Conservation (phyloP, 176 grass and related monocot genomes). For the Zizania latifolia region DNA sequence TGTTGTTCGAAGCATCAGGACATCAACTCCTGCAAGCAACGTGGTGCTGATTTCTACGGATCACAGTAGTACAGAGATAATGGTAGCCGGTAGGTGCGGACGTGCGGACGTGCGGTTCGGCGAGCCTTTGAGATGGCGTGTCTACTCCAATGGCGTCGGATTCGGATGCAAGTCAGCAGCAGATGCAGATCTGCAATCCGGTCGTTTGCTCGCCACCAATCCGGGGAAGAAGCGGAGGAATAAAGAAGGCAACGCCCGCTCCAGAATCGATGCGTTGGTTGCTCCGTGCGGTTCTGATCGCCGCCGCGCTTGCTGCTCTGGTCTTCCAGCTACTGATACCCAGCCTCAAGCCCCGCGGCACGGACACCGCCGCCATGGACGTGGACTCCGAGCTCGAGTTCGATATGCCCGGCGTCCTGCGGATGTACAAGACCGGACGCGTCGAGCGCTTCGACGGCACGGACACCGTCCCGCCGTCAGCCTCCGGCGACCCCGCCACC, state of each 20-base stretch:
- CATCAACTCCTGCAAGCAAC: too few relatives aligned
- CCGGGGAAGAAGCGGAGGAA: too few relatives aligned
- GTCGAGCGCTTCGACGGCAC: conserved; percentile 63
- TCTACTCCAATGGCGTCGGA: not conserved
- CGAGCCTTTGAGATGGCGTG: not conserved
- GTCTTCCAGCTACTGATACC: conserved; percentile 13
- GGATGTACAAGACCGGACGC: conserved; percentile 63
- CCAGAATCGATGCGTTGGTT: not conserved
- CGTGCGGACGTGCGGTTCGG: too few relatives aligned
- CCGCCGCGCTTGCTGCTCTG: conserved; percentile 21
- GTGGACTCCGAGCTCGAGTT: conserved; percentile 43
- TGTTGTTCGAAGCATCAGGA: too few relatives aligned
- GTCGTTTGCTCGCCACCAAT: not conserved
- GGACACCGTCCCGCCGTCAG: conserved; percentile 42
- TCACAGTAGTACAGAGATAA: too few relatives aligned
- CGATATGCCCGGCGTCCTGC: conserved; percentile 34
- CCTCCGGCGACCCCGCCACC: conserved; percentile 39
- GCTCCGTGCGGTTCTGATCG: conserved; percentile 19
- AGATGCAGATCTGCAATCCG: not conserved
- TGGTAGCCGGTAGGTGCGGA: too few relatives aligned
- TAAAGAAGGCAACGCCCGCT: not conserved
- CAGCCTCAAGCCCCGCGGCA: not conserved
- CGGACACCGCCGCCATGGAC: conserved; percentile 31
- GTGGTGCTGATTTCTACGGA: too few relatives aligned
- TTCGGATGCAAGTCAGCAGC: not conserved